Percentiles rank a stretch among this genome's conserved stretches.
These are phyloP conservation scores for Oropetium thomaeum DNA, from an alignment of 176 grass and related monocot species.

Conservation along the genomic window DNA sequence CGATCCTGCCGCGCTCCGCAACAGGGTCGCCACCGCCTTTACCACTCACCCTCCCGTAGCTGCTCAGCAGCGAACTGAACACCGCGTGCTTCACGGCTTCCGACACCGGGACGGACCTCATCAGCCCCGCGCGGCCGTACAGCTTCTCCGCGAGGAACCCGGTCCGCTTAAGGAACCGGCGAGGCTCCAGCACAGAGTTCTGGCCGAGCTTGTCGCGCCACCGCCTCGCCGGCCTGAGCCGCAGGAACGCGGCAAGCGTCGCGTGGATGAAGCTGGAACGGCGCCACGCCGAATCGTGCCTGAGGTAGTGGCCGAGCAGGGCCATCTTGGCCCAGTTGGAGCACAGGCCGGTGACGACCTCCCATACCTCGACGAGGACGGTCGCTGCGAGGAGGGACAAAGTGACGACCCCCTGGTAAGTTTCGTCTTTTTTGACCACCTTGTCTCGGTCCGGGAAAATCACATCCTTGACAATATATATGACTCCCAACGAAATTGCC, in stretches of 20 bases:
- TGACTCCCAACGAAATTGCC: neutral
- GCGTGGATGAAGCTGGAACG: neutral
- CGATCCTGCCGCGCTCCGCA: neutral
- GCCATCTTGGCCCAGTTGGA: constrained; percentile 51
- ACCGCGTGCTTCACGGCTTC: neutral
- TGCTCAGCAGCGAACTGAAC: neutral
- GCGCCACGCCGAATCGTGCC: neutral
- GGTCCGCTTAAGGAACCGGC: neutral
- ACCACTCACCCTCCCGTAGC: neutral
- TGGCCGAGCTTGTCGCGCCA: constrained; percentile 28
- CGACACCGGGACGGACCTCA: neutral
- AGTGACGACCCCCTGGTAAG: neutral
- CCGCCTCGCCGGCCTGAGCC: constrained; percentile 3
- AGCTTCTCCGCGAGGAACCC: neutral
- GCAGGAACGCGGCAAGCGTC: neutral
- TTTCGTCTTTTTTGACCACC: neutral
- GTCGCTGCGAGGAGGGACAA: neutral
- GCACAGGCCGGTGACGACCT: constrained; percentile 5
- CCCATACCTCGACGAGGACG: constrained; percentile 9
- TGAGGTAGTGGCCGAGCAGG: constrained; percentile 31
- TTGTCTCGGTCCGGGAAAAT: too few relatives aligned
- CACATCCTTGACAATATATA: too few relatives aligned
- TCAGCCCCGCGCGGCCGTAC: constrained; percentile 1
- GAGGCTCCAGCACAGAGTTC: constrained; percentile 35
- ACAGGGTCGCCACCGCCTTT: neutral